Evolutionary conservation across 192 early-diverging fungal species (phyloP).

Genomic region (Coemansia sp.): DNA sequence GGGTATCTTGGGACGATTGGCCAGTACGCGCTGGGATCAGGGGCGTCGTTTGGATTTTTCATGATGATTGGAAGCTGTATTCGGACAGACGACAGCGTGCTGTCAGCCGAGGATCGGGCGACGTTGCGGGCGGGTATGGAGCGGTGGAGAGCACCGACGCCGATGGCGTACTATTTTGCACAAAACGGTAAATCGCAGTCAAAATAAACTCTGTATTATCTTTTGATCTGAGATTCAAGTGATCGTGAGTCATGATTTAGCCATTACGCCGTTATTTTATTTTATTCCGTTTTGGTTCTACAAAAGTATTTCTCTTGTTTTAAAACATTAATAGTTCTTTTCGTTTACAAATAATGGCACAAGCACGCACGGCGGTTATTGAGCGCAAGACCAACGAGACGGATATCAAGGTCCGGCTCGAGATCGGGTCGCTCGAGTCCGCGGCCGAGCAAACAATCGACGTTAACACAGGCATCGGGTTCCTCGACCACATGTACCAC

Average conservation of each 20-base stretch:
- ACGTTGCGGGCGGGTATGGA: slow-evolving; percentile 27
- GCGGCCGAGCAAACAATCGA: slow-evolving; percentile 69
- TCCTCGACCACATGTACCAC: slow-evolving; percentile 99
- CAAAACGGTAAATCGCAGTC: neutral
- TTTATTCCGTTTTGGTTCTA: neutral
- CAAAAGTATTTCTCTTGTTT: neutral
- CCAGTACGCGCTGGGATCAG: slow-evolving; percentile 71
- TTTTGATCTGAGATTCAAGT: too few species aligned
- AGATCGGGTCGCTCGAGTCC: slow-evolving; percentile 59
- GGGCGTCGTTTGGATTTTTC: slow-evolving; percentile 81
- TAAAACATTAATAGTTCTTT: neutral
- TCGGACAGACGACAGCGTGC: slow-evolving; percentile 39
- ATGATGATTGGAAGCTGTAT: slow-evolving; percentile 68
- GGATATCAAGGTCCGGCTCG: slow-evolving; percentile 72
- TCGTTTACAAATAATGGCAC: neutral
- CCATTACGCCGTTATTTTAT: neutral
- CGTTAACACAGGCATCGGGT: slow-evolving; percentile 92
- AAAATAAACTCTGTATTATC: slow-evolving; percentile 1
- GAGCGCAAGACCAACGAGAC: slow-evolving; percentile 94
- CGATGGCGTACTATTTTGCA: slow-evolving; percentile 35
- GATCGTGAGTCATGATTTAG: too few species aligned
- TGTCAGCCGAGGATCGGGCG: slow-evolving; percentile 31
- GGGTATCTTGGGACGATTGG: slow-evolving; percentile 73
- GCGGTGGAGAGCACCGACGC: slow-evolving; percentile 39
- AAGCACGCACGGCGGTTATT: slow-evolving; percentile 48